A percentile compares a stretch with the other conserved stretches of the same genome.
These are phyloP conservation scores for Pleurotus pulmonarius DNA, from an alignment of 768 basidiomycete species.

Conservation along the genomic window DNA sequence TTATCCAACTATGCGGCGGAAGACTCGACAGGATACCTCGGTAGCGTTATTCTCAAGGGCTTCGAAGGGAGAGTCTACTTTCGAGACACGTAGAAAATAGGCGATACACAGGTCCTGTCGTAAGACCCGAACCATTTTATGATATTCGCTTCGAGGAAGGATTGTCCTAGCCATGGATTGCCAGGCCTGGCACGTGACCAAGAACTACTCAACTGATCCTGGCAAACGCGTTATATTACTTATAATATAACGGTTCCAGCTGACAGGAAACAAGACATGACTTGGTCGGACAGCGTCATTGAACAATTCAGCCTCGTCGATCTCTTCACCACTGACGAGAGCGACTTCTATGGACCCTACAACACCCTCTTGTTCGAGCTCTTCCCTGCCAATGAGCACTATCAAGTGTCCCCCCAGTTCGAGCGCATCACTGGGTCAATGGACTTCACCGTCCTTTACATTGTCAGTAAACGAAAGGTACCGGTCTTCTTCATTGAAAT, in stretches of 20 bases:
- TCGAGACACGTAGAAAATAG: too few species aligned
- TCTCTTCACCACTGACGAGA: slow-evolving; percentile 2
- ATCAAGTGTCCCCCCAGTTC: not conserved
- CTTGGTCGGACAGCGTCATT: slow-evolving; percentile 8
- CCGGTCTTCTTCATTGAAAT: slow-evolving; percentile 13
- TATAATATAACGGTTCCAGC: too few species aligned
- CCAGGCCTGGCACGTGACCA: too few species aligned
- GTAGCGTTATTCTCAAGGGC: slow-evolving; percentile 17
- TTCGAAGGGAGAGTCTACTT: slow-evolving; percentile 33
- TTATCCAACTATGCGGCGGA: not conserved
- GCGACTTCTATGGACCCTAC: slow-evolving; percentile 8
- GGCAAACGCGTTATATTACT: too few species aligned
- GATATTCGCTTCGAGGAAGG: too few species aligned
- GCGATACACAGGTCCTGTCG: too few species aligned
- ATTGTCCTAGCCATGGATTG: too few species aligned
- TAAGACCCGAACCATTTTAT: too few species aligned
- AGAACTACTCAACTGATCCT: too few species aligned
- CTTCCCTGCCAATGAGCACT: slow-evolving; percentile 6
- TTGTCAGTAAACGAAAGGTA: slow-evolving; percentile 8
- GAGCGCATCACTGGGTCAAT: slow-evolving; percentile 2
- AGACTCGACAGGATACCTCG: too few species aligned
- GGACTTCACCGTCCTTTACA: slow-evolving; percentile 13
- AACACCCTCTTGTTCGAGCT: slow-evolving; percentile 4
- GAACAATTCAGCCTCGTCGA: slow-evolving; percentile 4
- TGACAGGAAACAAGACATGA: not conserved